These are phyloP conservation scores for Funneliformis geosporum DNA, from an alignment of 192 early-diverging fungal species.

Conservation along the genomic window DNA sequence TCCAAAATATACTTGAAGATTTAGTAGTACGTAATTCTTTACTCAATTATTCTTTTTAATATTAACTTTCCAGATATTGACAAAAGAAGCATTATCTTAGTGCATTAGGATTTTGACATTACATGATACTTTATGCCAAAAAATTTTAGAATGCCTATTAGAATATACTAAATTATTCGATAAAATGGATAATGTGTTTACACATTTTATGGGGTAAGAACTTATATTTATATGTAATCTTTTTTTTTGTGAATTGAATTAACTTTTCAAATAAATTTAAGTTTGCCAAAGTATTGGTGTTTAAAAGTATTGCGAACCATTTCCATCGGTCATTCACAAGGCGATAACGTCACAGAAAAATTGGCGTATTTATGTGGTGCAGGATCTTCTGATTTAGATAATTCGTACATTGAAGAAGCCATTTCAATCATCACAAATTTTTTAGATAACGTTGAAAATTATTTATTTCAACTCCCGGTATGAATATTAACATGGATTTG, in stretches of 20 bases:
- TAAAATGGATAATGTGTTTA: background rate
- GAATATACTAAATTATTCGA: slow-evolving; percentile 19
- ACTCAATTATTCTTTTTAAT: background rate
- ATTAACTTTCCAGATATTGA: background rate
- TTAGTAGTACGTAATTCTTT: slow-evolving; percentile 14
- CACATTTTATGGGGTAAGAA: background rate
- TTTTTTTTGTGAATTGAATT: background rate
- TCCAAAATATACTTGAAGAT: background rate
- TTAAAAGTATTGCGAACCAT: background rate
- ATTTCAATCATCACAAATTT: slow-evolving; percentile 1
- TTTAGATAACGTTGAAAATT: background rate
- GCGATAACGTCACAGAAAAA: background rate
- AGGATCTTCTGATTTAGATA: background rate
- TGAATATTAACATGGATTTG: background rate
- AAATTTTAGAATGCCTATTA: slow-evolving; percentile 21
- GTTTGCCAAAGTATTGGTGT: slow-evolving; percentile 20
- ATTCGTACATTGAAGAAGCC: background rate
- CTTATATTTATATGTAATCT: too few relatives aligned
- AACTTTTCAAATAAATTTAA: background rate
- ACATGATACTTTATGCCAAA: background rate
- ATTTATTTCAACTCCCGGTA: slow-evolving; percentile 1
- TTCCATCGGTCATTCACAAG: background rate
- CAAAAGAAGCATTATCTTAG: background rate
- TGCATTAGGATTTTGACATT: slow-evolving; percentile 6
- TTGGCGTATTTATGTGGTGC: slow-evolving; percentile 1